A percentile compares a stretch with the other conserved stretches of the same genome.
phyloP scores from a whole-genome alignment of 352 stramenopile species.

The Pythium dissotocum region DNA sequence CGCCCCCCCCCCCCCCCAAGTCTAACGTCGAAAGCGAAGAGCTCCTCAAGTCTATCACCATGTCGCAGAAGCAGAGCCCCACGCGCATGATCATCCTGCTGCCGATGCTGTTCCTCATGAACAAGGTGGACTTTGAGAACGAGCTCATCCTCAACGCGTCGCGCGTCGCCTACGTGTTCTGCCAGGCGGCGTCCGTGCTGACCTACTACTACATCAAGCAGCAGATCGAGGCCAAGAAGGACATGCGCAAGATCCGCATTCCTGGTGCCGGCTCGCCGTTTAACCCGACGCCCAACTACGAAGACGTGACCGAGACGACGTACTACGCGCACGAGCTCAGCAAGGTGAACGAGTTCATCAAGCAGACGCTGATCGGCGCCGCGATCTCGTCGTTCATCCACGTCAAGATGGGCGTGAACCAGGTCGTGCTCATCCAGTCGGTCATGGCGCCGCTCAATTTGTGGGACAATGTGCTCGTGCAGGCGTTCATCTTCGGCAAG shows the following conservation, averaged over 20 bases:
- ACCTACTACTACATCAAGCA: slow-evolving; percentile 72
- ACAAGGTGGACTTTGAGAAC: slow-evolving; percentile 87
- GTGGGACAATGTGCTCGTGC: slow-evolving; percentile 78
- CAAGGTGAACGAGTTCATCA: slow-evolving; percentile 80
- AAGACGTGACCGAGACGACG: slow-evolving; percentile 75
- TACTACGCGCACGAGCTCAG: slow-evolving; percentile 69
- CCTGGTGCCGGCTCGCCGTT: slow-evolving; percentile 72
- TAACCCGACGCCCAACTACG: slow-evolving; percentile 78
- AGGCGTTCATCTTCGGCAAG: slow-evolving; percentile 72
- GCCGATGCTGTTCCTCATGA: slow-evolving; percentile 86
- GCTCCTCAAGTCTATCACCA: slow-evolving; percentile 18
- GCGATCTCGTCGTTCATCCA: slow-evolving; percentile 80
- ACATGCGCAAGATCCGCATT: slow-evolving; percentile 81
- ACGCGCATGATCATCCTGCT: slow-evolving; percentile 84
- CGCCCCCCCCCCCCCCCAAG: not conserved
- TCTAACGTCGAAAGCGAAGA: not conserved
- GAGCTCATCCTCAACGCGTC: slow-evolving; percentile 56
- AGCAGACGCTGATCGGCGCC: slow-evolving; percentile 81
- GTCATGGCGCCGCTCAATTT: slow-evolving; percentile 86
- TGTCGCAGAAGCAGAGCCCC: slow-evolving; percentile 64
- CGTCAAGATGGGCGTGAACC: slow-evolving; percentile 86
- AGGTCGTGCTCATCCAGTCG: slow-evolving; percentile 86
- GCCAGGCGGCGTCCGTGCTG: slow-evolving; percentile 61
- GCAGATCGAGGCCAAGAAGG: slow-evolving; percentile 72
- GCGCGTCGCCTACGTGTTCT: slow-evolving; percentile 64